Conservation (phyloP, 441 rosid genomes). For the Populus hybrid region DNA sequence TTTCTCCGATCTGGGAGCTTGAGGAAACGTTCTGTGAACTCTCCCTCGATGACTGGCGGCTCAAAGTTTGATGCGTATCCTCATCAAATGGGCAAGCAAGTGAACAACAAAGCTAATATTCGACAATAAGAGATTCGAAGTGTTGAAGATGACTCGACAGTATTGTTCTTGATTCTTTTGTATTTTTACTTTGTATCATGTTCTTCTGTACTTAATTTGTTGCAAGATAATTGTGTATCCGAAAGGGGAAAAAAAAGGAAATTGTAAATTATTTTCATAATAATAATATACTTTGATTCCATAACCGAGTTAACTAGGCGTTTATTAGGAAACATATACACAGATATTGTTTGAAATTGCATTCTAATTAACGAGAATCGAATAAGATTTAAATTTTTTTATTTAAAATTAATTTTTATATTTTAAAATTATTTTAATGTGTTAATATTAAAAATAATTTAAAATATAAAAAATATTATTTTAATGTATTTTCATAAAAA, state of each 20-base stretch:
- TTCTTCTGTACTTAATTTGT: background rate
- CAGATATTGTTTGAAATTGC: too few relatives aligned
- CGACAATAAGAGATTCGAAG: background rate
- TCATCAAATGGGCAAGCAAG: constrained; percentile 11
- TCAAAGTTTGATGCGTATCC: constrained; percentile 9
- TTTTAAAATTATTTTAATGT: too few relatives aligned
- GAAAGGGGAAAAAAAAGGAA: background rate
- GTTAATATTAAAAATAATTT: too few relatives aligned
- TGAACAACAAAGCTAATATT: background rate
- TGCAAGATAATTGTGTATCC: background rate
- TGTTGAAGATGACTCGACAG: background rate
- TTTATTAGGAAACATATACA: too few relatives aligned
- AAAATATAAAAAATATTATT: too few relatives aligned
- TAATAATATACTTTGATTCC: too few relatives aligned
- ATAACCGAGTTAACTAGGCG: too few relatives aligned
- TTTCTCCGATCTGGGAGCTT: constrained; percentile 15
- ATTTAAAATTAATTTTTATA: too few relatives aligned
- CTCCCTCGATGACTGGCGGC: constrained; percentile 6
- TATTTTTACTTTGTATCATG: background rate
- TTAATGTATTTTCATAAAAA: too few relatives aligned
- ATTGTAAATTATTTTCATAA: background rate
- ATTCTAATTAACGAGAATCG: too few relatives aligned
- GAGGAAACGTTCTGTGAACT: constrained; percentile 13
- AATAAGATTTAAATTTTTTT: too few relatives aligned
- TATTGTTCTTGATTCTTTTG: background rate